Evolutionary conservation across 306 rosid genomes (phyloP).

Genomic region (Cercis canadensis): DNA sequence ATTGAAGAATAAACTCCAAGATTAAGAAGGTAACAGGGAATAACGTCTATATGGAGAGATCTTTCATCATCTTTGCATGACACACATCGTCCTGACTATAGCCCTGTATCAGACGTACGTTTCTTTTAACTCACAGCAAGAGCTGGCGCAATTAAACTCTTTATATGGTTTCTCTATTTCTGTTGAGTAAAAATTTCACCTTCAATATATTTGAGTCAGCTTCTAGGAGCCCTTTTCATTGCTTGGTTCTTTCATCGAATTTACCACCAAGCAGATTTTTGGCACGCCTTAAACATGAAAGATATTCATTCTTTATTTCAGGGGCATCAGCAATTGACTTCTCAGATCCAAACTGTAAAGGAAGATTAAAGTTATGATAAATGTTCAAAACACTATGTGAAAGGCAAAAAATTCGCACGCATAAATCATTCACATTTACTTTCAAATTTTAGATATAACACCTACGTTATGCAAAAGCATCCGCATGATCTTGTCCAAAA

Average conservation of each 20-base stretch:
- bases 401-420: not conserved
- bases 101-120: not conserved
- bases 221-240: conserved; percentile 28
- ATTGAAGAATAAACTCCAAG: not conserved
- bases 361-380: conserved; percentile 14
- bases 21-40: not conserved
- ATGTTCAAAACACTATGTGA: not conserved
- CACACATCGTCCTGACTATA: too few species aligned
- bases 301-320: conserved; percentile 69
- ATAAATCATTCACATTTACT: not conserved
- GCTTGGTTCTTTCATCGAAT: conserved; percentile 31
- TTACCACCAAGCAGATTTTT: conserved; percentile 48
- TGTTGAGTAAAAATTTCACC: conserved; percentile 31
- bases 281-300: conserved; percentile 72
- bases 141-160: conserved; percentile 2
- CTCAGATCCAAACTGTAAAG: conserved; percentile 62
- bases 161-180: conserved; percentile 38
- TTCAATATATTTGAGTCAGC: conserved; percentile 56
- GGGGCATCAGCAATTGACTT: conserved; percentile 52
- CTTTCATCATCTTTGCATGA: too few species aligned
- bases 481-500: too few species aligned
- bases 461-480: too few species aligned
- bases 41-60: too few species aligned
- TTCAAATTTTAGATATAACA: too few species aligned
- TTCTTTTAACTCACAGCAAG: too few species aligned